phyloP scores from a whole-genome alignment of 2,329 filamentous ascomycete genomes.

The Ophiostoma pallidulum region DNA sequence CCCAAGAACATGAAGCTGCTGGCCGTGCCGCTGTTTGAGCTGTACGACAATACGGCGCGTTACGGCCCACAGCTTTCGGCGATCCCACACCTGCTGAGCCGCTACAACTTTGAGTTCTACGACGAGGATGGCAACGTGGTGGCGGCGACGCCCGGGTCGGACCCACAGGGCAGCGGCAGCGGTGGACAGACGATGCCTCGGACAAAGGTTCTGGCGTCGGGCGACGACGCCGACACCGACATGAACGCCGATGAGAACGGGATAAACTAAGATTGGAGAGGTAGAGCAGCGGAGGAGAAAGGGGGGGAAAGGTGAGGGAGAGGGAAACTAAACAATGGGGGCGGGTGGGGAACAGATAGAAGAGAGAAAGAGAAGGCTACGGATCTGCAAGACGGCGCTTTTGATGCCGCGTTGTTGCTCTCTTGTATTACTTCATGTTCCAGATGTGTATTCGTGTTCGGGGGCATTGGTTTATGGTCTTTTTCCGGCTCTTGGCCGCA shows the following conservation, averaged over 20 bases:
- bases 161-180: conserved; percentile 41
- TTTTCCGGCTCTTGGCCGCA: too few relatives aligned
- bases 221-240: conserved; percentile 52
- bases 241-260: conserved; percentile 40
- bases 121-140: conserved; percentile 86
- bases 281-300: not conserved
- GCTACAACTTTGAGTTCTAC: conserved; percentile 96
- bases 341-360: too few relatives aligned
- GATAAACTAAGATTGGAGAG: conserved; percentile 14
- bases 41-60: conserved; percentile 92
- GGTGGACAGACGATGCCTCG: too few relatives aligned
- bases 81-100: conserved; percentile 86
- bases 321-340: not conserved
- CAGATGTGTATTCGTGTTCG: too few relatives aligned
- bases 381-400: too few relatives aligned
- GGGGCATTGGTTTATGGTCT: too few relatives aligned
- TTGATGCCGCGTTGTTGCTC: too few relatives aligned
- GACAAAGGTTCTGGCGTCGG: conserved; percentile 54
- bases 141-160: conserved; percentile 68
- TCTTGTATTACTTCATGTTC: too few relatives aligned
- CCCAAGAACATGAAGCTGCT: conserved; percentile 99
- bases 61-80: conserved; percentile 95
- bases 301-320: not conserved
- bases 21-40: conserved; percentile 90
- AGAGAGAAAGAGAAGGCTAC: too few relatives aligned